Evolutionary conservation across 306 rosid genomes (phyloP), one percentile per base, ranked within the genome.

Genomic region (Glycine tomentella): DNA sequence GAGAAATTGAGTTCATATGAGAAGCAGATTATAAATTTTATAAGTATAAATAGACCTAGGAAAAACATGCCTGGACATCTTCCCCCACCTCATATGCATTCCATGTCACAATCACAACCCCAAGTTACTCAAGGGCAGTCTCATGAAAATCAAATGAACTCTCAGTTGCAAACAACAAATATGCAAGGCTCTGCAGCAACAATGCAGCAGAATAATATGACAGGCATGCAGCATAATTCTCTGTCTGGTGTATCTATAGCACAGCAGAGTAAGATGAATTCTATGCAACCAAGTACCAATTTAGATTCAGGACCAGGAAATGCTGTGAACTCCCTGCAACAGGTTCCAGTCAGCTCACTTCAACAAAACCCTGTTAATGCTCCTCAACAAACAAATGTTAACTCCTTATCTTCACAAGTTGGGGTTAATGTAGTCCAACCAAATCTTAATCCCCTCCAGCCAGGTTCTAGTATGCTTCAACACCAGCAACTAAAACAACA

Each of bases 61-160:
- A 95, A 87, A 86, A 69, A 74, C 17, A 86, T 80, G 49, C 16
- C 91, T 56, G 99, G 97, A 53, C 97, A 91, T 85, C 93, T 82
- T 65, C 95, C 91, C 69, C 83, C 91, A 13, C 46, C 92, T 33
- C 94, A 90, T 75, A 90, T 95, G 88, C 95, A 92, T 44, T 44
- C 95, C 74, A 83, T 88, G 84, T 84, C 87, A 73, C 97, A 91
- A 81, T 62, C 97, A 59, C 97, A 88, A 82, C 31, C 95, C 65
- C 97, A 92, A 75, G 86, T 85, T 81, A 56, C 71, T 82, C 90
- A 90, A 68, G 84, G 79, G 69, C 98, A 91, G 82, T 85, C 97
- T 71, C 93, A 87, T 80, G 99, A 92, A 84, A 93, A 86, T 77
- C 97, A 93, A 84, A 89, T 93, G 86, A 95, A 87, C 84, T 77